Conservation (phyloP, 371 early-diverging fungal genomes). For the Smittium culicis region DNA sequence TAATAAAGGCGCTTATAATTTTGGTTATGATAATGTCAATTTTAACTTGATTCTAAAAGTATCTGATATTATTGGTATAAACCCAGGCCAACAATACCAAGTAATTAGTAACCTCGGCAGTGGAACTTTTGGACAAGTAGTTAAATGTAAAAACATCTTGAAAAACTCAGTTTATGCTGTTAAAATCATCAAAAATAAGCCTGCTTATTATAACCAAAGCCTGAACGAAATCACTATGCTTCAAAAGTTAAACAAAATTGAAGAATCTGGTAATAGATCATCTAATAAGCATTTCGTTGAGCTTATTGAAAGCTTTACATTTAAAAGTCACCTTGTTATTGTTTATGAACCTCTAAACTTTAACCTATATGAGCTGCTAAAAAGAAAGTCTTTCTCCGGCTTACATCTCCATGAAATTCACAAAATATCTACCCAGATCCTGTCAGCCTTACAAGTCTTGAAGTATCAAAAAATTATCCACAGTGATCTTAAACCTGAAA, state of each 20-base stretch:
- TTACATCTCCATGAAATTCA: constrained; percentile 67
- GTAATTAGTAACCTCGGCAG: constrained; percentile 84
- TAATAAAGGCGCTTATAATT: constrained; percentile 70
- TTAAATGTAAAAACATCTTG: constrained; percentile 71
- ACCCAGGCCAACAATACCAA: constrained; percentile 71
- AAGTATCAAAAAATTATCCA: constrained; percentile 74
- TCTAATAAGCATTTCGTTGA: constrained; percentile 64
- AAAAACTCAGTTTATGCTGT: constrained; percentile 78
- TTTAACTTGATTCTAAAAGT: constrained; percentile 88
- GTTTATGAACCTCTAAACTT: constrained; percentile 86
- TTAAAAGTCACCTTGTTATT: constrained; percentile 89
- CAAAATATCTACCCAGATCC: constrained; percentile 71
- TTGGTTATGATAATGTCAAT: constrained; percentile 85
- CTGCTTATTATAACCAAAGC: constrained; percentile 80
- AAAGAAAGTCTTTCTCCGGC: constrained; percentile 83
- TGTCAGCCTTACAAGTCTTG: constrained; percentile 69
- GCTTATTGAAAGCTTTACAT: constrained; percentile 82
- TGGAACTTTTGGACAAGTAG: constrained; percentile 98
- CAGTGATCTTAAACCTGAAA: constrained; percentile 97
- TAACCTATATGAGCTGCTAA: constrained; percentile 95
- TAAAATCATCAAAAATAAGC: constrained; percentile 91
- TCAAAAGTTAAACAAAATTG: constrained; percentile 55
- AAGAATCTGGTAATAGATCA: neutral
- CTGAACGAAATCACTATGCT: constrained; percentile 87
- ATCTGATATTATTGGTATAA: constrained; percentile 74